Percentiles rank a stretch among this genome's conserved stretches.
Evolutionary conservation across 331 rosid species (phyloP).

Genomic region (Pyrus hybrid): DNA sequence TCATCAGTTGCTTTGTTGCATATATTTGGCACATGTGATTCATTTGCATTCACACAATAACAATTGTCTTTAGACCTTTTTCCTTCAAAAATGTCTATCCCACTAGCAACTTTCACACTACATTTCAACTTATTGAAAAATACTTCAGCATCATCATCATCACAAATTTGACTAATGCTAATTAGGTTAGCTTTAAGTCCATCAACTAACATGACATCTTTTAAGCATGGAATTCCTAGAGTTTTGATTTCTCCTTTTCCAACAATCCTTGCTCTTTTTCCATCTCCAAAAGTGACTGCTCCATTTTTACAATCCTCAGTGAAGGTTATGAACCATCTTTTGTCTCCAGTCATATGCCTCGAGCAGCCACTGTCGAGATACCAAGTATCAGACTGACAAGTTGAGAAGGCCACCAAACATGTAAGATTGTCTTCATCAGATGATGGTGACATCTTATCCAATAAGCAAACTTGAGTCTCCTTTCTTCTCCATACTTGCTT

Average conservation of each 20-base stretch:
- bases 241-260: not conserved
- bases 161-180: not conserved
- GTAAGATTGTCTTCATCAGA: no score
- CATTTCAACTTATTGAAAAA: no score
- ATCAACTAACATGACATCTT: not conserved
- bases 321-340: not conserved
- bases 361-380: no score
- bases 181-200: not conserved
- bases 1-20: not conserved
- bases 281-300: not conserved
- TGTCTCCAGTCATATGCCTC: not conserved
- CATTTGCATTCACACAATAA: not conserved
- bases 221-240: not conserved
- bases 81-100: no score
- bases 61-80: not conserved
- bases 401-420: not conserved
- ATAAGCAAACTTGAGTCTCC: not conserved
- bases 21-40: fast-evolving
- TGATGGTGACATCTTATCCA: no score
- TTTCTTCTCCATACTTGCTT: not conserved
- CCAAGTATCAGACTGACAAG: no score
- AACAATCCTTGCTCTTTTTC: not conserved
- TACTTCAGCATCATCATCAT: not conserved
- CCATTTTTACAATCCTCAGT: no score
- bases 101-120: no score